Evolutionary conservation across 129 eudicot genomes (phyloP), one percentile per base, ranked within the genome.

Genomic region (Helichrysum umbraculigerum): DNA sequence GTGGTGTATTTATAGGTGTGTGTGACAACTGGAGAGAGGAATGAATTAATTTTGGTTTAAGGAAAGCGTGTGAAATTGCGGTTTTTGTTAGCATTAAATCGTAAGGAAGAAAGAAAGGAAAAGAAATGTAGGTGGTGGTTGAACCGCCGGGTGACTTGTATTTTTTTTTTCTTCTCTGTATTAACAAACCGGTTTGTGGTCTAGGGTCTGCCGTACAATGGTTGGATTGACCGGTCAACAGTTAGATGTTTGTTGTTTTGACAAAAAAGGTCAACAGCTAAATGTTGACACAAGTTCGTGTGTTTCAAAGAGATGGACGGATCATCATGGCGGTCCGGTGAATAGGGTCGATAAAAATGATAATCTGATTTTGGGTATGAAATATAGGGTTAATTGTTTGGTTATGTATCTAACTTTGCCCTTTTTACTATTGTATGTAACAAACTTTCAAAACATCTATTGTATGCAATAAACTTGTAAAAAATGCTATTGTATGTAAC

Each of bases 51-150:
- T 79, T 8, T 67, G 66, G 66, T 20, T 63, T 50, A 66, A 50
- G 30, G 61, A 71, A 58, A 66, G 81, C 77, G 79, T 77, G 77
- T 70, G 79, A 70, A 58, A 3, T 16, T 8, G 56, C 47, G 29
- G 72, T 39, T 7, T 64, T 29, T 76, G n/a, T 73, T 78, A 81
- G 83, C 75, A 28, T 44, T 77, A 68, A 25, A 76, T 33, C 70
- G 78, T 77, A 17, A 20, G 6, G 1, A 47, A 71, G 32, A 15
- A 72, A 69, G 34, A 80, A 68, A 35, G 73, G 79, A 71, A 16
- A 60, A 60, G 79, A 77, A 41, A 78, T 82, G 82, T 88, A 65
- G 96, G 85, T 92, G 98, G 96, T 90, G 82, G 98, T 93, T 93
- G 92, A 87, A 91, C 90, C 88, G 74, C 88, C 85, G 25, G 60